Evolutionary conservation across 768 basidiomycete genomes (phyloP).

Genomic region (Pleurotus pulmonarius): DNA sequence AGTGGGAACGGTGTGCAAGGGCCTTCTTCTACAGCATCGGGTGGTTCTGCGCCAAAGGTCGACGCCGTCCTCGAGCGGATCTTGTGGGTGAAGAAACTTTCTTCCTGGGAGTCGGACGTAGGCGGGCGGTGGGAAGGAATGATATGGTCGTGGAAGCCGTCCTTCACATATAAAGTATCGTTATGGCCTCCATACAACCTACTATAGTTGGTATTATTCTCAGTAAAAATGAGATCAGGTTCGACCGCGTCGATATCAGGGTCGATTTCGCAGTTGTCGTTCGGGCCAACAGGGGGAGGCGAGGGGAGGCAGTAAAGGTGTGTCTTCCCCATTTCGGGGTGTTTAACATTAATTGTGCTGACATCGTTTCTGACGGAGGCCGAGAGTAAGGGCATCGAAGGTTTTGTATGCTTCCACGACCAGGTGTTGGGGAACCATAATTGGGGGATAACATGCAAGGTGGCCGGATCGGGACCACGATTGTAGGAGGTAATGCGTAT

Average conservation of each 20-base stretch:
- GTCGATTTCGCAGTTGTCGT: conserved; percentile 59
- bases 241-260: conserved; percentile 64
- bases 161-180: conserved; percentile 81
- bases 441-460: conserved; percentile 91
- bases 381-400: conserved; percentile 58
- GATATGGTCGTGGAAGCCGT: conserved; percentile 98
- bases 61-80: conserved; percentile 51
- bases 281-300: conserved; percentile 82
- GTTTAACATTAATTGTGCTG: conserved; percentile 65
- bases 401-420: conserved; percentile 83
- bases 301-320: conserved; percentile 88
- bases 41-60: conserved; percentile 31
- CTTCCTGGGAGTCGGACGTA: conserved; percentile 36
- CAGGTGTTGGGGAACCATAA: conserved; percentile 98
- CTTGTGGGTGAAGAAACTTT: conserved; percentile 42
- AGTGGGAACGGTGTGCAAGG: conserved; percentile 59
- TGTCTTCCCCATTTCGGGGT: conserved; percentile 71
- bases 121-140: conserved; percentile 79
- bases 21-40: conserved; percentile 45
- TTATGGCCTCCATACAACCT: conserved; percentile 90
- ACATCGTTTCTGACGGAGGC: conserved; percentile 51
- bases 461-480: conserved; percentile 92
- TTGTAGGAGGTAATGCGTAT: conserved; percentile 96
- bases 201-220: conserved; percentile 95
- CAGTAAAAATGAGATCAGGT: conserved; percentile 89